A percentile compares a stretch with the other conserved stretches of the same genome.
These are phyloP conservation scores for Chytriomyces sp. DNA, from an alignment of 192 early-diverging fungal genomes.

Conservation along the genomic window DNA sequence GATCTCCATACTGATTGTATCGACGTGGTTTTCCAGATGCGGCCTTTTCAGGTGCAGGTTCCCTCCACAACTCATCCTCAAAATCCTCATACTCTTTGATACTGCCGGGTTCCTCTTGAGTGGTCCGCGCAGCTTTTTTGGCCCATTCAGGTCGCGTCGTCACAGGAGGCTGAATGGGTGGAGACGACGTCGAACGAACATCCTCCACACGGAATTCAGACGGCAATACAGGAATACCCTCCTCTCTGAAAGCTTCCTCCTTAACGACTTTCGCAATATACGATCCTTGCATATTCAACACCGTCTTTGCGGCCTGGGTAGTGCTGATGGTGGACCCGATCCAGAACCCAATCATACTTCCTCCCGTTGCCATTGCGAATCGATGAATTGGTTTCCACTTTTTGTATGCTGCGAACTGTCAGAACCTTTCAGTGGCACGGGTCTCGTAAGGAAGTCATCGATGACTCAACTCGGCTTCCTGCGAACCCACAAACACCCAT, in stretches of 20 bases:
- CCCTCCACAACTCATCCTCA: not conserved
- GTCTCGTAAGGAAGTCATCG: not conserved
- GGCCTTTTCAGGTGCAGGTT: not conserved
- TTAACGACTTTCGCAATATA: conserved; percentile 2
- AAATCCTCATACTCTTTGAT: not conserved
- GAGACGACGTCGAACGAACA: not conserved
- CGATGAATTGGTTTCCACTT: not conserved
- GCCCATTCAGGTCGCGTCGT: not conserved
- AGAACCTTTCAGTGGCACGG: not conserved
- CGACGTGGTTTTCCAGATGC: not conserved
- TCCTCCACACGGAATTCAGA: not conserved
- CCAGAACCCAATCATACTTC: not conserved
- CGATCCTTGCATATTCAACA: not conserved
- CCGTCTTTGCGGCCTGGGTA: not conserved
- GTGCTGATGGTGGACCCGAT: not conserved
- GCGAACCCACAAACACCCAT: not conserved
- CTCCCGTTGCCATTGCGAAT: not conserved
- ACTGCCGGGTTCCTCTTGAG: not conserved
- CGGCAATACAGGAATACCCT: not conserved
- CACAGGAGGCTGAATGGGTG: not conserved
- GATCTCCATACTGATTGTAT: not conserved
- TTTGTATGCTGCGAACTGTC: not conserved
- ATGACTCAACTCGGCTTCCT: not conserved
- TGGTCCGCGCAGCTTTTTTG: not conserved
- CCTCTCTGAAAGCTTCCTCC: not conserved